Conservation (phyloP, 2,329 filamentous ascomycete genomes). For the Chaetomiaceae sp. region DNA sequence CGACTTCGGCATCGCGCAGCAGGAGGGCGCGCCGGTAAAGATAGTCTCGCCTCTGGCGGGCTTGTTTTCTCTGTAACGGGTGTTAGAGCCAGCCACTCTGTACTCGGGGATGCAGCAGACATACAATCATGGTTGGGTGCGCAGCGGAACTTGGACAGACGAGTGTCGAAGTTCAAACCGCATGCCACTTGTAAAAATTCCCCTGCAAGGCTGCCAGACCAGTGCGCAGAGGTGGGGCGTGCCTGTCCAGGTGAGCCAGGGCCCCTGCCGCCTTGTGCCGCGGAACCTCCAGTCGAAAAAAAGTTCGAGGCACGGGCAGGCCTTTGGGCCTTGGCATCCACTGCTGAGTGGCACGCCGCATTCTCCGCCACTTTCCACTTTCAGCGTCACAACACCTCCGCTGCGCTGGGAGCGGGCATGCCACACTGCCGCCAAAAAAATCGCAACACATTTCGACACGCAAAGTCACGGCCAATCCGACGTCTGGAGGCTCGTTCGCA, state of each 20-base stretch:
- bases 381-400: slow-evolving; percentile 7
- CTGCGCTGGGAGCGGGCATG: neutral
- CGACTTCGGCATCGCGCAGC: slow-evolving; percentile 84
- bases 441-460: slow-evolving; percentile 15
- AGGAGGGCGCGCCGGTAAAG: slow-evolving; percentile 85
- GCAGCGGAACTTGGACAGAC: too few relatives aligned
- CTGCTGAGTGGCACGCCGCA: neutral
- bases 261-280: too few relatives aligned
- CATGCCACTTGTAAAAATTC: slow-evolving; percentile 3
- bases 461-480: neutral
- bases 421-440: slow-evolving; percentile 12
- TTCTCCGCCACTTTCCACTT: slow-evolving; percentile 21
- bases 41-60: slow-evolving; percentile 76
- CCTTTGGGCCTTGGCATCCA: too few relatives aligned
- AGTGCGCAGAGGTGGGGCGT: too few relatives aligned
- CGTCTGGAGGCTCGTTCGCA: neutral
- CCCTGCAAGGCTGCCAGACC: slow-evolving; percentile 14
- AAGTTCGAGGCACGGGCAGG: slow-evolving; percentile 12
- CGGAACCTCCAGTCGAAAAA: slow-evolving; percentile 6
- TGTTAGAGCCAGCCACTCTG: slow-evolving; percentile 5
- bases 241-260: too few relatives aligned
- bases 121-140: slow-evolving; percentile 24
- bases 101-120: neutral
- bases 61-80: slow-evolving; percentile 56
- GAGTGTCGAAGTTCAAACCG: too few relatives aligned